Base-by-base conservation (phyloP, 805 yeast species). In the Maudiozyma barnettii region DNA sequence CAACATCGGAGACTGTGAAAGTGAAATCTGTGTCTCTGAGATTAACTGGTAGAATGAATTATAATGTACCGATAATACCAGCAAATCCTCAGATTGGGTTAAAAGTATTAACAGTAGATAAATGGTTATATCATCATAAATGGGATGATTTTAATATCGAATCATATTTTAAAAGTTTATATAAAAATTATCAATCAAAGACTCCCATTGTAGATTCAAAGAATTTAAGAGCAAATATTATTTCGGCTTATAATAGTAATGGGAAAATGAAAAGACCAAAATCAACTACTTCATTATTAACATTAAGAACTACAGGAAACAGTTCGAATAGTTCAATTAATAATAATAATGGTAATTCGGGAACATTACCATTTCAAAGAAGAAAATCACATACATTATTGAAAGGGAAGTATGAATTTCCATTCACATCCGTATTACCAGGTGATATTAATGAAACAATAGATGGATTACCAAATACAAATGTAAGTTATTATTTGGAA, bases 341-440 rank as follows among this genome's bases (percentile, higher is more conserved):
- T n/a, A n/a, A n/a, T n/a, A n/a, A n/a, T n/a, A n/a, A n/a, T n/a
- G n/a, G n/a, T n/a, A 37, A 18, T 20, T 19, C 20, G 13, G n/a
- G 20, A 6, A 21, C 41, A 7, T 18, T 22, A n/a, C 30, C 41
- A n/a, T 45, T 43, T 55, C 14, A 45, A 47, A 29, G 40, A 47
- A 44, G 49, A 49, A 36, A 39, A 58, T 44, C 63, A 30, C 77
- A 75, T 50, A 65, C 73, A 5, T 62, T 84, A 47, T 73, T 72
- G 1, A 78, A 75, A 50, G 98, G 98, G 0, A 85, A 85, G 63
- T 89, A 91, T 60, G 95, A 85, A 59, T 78, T 93, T 56, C 97
- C 98, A 0, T 93, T 93, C 62, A 82, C 82, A 51, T 76, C 91
- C 0, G 74, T 89, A 21, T 60, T 91, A 20, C 96, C 96, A 0